A percentile compares a stretch with the other conserved stretches of the same genome.
Evolutionary conservation across 768 basidiomycete species (phyloP).

Genomic region (Amyloporia xantha): DNA sequence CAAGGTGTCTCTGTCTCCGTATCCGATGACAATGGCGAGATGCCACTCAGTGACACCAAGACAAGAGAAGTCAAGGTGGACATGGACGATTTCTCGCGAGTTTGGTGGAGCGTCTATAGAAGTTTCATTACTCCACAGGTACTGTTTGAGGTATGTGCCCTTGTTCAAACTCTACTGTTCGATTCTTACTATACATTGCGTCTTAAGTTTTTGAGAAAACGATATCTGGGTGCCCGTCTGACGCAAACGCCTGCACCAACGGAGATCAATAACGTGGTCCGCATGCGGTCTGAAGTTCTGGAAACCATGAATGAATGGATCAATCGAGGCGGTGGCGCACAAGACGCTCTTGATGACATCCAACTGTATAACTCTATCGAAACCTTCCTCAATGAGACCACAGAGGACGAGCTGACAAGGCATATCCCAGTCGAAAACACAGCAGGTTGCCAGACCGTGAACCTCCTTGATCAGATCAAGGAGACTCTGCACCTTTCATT

Average conservation of each 20-base stretch:
- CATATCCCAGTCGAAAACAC: slow-evolving; percentile 1
- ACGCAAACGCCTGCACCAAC: slow-evolving; percentile 30
- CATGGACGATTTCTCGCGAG: slow-evolving; percentile 59
- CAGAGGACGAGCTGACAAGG: slow-evolving; percentile 47
- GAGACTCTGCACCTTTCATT: slow-evolving; percentile 40
- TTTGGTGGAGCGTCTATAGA: slow-evolving; percentile 83
- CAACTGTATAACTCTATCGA: slow-evolving; percentile 54
- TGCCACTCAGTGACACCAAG: slow-evolving; percentile 67
- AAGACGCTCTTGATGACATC: slow-evolving; percentile 69
- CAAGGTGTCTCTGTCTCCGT: slow-evolving; percentile 74
- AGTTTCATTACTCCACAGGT: slow-evolving; percentile 77
- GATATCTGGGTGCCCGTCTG: slow-evolving; percentile 50
- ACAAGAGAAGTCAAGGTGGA: slow-evolving; percentile 70
- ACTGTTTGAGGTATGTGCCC: slow-evolving; percentile 68
- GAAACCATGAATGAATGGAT: slow-evolving; percentile 70
- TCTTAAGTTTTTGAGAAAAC: slow-evolving; percentile 65
- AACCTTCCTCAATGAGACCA: slow-evolving; percentile 50
- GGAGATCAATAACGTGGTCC: slow-evolving; percentile 44
- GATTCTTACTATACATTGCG: neutral
- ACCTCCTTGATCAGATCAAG: slow-evolving; percentile 35
- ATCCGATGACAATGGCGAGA: slow-evolving; percentile 84
- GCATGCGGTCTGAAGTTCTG: slow-evolving; percentile 54
- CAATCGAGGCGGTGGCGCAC: slow-evolving; percentile 63
- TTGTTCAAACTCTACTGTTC: neutral
- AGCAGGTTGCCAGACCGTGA: neutral